Evolutionary conservation across 2,329 filamentous ascomycete species (phyloP), one percentile per base, ranked within the genome.

Genomic region (Chaetomiaceae sp.): DNA sequence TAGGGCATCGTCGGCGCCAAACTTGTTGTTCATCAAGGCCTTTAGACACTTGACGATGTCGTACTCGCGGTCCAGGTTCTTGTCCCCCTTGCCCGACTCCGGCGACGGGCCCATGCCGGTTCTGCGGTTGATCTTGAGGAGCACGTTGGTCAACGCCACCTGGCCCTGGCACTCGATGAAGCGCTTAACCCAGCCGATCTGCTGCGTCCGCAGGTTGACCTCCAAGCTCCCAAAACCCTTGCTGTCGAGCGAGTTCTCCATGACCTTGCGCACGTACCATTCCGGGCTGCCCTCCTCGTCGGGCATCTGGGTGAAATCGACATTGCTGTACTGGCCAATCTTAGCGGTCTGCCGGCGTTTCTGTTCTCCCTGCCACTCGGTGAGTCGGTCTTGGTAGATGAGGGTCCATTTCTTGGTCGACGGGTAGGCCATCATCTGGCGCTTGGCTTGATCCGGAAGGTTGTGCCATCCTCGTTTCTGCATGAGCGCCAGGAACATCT

Each of bases 11-110:
- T 99, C 94, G 57, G 94, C 94, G 57, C 94, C 94, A 69, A 95
- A 97, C 69, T 96, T 96, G 81, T 96, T 99, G 82, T 99, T 99
- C 88, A 97, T 95, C 54, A 97, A 74, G 29, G 91, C 91, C 75
- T 97, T 97, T 54, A 99, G 73, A 74, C 94, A 97, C 74, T 99
- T 99, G 68, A 96, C 84, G 59, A 99, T 96, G 67, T 97, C 94
- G 68, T 97, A 97, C 72, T 96, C 91, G 62, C 88, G 84, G 66
- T 96, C 91, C 46, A 94, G 77, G 66, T 92, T 89, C 69, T 88
- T 90, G 63, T 95, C 90, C 54, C 68, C 75, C 66, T 70, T 82
- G 31, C 77, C 71, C 50, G 76, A 75, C 38, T 81, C 76, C 5
- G 83, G 81, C 22, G 82, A 81, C 2, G 88, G 88, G 5, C 89